Percentiles rank a stretch among this genome's conserved stretches.
Evolutionary conservation across 2,329 filamentous ascomycete species (phyloP).

Genomic region (Blastomyces parvus): DNA sequence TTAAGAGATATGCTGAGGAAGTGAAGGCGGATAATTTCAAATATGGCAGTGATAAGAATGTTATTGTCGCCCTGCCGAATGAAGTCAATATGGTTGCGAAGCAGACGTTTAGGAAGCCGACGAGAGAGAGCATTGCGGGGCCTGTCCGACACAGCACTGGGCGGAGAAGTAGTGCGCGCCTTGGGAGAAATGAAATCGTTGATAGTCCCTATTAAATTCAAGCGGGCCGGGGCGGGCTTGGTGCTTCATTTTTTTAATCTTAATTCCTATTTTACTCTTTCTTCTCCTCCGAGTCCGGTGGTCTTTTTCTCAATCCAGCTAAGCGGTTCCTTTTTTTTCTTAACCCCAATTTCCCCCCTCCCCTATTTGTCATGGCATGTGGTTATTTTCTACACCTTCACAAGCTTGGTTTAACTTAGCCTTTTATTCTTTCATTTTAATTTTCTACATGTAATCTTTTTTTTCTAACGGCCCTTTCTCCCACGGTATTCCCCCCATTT

Average conservation of each 20-base stretch:
- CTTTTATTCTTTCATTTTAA: background rate
- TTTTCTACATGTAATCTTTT: no score
- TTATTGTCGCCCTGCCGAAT: constrained; percentile 92
- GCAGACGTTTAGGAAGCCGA: constrained; percentile 73
- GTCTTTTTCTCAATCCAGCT: background rate
- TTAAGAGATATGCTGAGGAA: constrained; percentile 91
- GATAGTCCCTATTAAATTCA: constrained; percentile 53
- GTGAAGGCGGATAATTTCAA: constrained; percentile 99
- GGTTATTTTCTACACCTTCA: background rate
- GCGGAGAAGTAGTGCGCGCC: constrained; percentile 41
- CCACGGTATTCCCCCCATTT: no score
- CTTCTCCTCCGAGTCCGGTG: background rate
- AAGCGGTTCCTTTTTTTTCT: background rate
- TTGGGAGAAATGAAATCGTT: constrained; percentile 73
- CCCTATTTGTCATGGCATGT: no score
- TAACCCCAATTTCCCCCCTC: no score
- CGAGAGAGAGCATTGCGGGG: constrained; percentile 80
- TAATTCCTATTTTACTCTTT: background rate
- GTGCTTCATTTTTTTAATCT: background rate
- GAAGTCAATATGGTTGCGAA: constrained; percentile 97
- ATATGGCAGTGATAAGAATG: constrained; percentile 92
- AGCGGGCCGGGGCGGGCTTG: no score
- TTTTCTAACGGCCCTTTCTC: no score
- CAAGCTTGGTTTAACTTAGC: background rate
- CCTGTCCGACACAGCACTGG: constrained; percentile 42